Percentiles rank a stretch among this genome's conserved stretches.
These are phyloP conservation scores for Acidiella bohemica DNA, from an alignment of 495 filamentous ascomycete species.

Conservation along the genomic window DNA sequence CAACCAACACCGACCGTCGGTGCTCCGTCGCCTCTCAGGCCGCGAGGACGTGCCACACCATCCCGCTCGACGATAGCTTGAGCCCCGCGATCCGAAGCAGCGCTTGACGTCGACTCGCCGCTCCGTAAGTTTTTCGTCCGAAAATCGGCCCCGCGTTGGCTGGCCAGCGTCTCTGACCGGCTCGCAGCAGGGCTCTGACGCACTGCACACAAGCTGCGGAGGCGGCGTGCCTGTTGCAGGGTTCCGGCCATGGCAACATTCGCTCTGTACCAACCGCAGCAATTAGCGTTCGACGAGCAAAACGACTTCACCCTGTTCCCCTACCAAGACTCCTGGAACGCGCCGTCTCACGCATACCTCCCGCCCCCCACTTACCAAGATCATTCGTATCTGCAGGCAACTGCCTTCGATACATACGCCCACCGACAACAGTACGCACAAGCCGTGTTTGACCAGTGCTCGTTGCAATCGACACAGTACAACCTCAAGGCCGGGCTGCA, in stretches of 20 bases:
- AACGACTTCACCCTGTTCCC: conserved; percentile 21
- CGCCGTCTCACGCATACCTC: conserved; percentile 12
- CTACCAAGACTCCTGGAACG: conserved; percentile 10
- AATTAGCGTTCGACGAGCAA: conserved; percentile 8
- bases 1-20: too few relatives aligned
- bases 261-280: conserved; percentile 12
- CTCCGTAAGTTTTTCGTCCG: too few relatives aligned
- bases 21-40: too few relatives aligned
- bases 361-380: conserved; percentile 7
- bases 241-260: conserved; percentile 21
- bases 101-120: too few relatives aligned
- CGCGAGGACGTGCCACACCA: too few relatives aligned
- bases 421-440: conserved; percentile 5
- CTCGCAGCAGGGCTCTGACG: too few relatives aligned
- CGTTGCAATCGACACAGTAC: conserved; percentile 3
- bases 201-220: too few relatives aligned
- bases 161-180: too few relatives aligned
- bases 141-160: too few relatives aligned
- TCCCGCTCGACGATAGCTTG: too few relatives aligned
- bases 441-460: conserved; percentile 3
- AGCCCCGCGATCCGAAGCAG: too few relatives aligned
- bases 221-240: too few relatives aligned
- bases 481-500: conserved; percentile 9
- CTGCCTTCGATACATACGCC: conserved; percentile 9
- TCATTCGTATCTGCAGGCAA: conserved; percentile 11